Evolutionary conservation across 176 grass and related monocot genomes (phyloP), one percentile per base, ranked within the genome.

Genomic region (Areca catechu): DNA sequence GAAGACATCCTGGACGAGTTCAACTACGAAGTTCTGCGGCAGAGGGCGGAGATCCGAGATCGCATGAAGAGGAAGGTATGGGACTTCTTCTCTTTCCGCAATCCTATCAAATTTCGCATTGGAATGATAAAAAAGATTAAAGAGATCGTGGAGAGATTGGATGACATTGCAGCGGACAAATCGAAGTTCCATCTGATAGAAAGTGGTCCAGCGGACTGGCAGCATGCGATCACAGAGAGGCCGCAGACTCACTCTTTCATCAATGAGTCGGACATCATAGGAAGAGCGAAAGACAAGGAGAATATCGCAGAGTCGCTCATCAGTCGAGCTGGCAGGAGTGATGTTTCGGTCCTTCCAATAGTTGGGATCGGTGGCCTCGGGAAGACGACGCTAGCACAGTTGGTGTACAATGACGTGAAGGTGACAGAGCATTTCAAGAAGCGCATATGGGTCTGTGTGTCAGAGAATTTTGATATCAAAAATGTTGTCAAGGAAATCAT

Each of bases 341-440:
- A 72, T 27, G 22, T 76, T 24, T 59, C 5, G 0, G 63, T 85
- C 3, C 19, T 89, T 3, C 72, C 85, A 0, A 43, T 88, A 4
- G 17, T 76, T 14, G 80, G 85, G 4, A 83, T 88, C 75, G 80
- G 79, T 0, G 79, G 76, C 23, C 12, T 76, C 3, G 85, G 80
- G 0, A 88, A 88, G 58, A 83, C 76, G 0, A 79, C 76, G 0
- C 43, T 88, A 0, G 76, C 71, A 4, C 77, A 80, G 37, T 3
- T 83, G 20, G 79, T 79, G 17, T 88, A 65, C 68, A 83, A 83
- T 0, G 67, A 89, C 7, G 0, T 0, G 0, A 67, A 9, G 0
- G 58, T 83, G 0, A 49, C 54, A 5, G 15, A 68, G 0, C 64
- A 77, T 5, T 89, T 77, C n/a, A 22, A 71, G 18, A 4, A 53